Percentiles rank a stretch among this genome's conserved stretches.
phyloP scores from a whole-genome alignment of 306 rosid genomes.

The Castanopsis chinensis region DNA sequence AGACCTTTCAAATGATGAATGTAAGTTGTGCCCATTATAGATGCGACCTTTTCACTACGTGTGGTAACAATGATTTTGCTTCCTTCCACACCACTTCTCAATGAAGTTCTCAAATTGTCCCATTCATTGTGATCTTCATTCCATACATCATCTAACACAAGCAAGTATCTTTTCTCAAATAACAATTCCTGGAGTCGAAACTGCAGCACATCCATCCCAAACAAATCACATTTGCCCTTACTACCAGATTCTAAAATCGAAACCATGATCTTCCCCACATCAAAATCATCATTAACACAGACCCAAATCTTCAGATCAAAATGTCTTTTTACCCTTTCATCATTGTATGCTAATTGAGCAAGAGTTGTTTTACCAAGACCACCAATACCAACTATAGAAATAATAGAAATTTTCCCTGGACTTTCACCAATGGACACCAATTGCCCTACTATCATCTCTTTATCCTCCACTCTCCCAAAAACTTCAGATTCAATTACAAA shows the following conservation, averaged over 20 bases:
- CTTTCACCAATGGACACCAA: no score
- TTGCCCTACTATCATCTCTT: no score
- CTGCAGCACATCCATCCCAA: not conserved
- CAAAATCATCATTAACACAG: slow-evolving; percentile 3
- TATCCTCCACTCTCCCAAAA: no score
- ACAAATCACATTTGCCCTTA: not conserved
- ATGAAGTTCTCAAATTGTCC: not conserved
- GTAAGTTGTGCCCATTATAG: not conserved
- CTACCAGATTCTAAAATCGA: not conserved
- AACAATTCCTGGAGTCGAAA: not conserved
- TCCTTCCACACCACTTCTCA: not conserved
- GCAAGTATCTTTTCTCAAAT: not conserved
- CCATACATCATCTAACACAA: slow-evolving; percentile 26
- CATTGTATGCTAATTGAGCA: not conserved
- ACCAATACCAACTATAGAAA: slow-evolving; percentile 11
- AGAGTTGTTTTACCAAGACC: slow-evolving; percentile 19
- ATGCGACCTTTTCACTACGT: not conserved
- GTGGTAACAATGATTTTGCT: not conserved
- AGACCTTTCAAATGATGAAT: slow-evolving; percentile 7
- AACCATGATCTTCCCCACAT: not conserved
- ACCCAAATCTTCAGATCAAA: slow-evolving; percentile 22
- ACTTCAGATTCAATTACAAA: no score
- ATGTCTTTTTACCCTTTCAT: not conserved
- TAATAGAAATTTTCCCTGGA: not conserved
- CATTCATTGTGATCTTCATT: slow-evolving; percentile 13